Evolutionary conservation across 1,139 yeast genomes (phyloP).

Genomic region (Candida freyschussii): DNA sequence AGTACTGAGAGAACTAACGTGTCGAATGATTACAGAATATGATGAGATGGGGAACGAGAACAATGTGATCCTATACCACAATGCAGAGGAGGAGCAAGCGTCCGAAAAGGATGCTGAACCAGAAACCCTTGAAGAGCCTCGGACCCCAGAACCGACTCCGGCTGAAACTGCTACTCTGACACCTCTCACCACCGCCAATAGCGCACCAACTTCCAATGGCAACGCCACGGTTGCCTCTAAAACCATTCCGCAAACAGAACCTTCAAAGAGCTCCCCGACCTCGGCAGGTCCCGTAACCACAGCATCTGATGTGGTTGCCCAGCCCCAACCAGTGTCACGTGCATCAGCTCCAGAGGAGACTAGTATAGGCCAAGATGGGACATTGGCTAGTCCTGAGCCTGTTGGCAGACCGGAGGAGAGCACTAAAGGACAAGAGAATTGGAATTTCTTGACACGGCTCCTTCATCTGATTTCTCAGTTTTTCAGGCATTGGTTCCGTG

Average conservation of each 20-base stretch:
- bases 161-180: conserved; percentile 1
- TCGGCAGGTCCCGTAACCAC: too few species aligned
- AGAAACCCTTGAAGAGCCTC: conserved; percentile 12
- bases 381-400: neutral
- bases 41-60: conserved; percentile 24
- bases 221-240: conserved; percentile 6
- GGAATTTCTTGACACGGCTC: conserved; percentile 19
- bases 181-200: neutral
- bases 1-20: too few species aligned
- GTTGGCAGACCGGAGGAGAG: too few species aligned
- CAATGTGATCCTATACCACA: conserved; percentile 22
- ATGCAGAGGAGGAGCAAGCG: conserved; percentile 3
- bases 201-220: conserved; percentile 1
- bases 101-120: conserved; percentile 2
- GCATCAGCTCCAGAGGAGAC: neutral
- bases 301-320: too few species aligned
- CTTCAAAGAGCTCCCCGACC: conserved; percentile 4
- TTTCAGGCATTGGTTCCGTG: conserved; percentile 21
- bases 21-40: conserved; percentile 12
- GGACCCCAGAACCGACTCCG: conserved; percentile 22
- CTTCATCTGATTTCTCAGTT: conserved; percentile 20
- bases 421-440: conserved; percentile 12
- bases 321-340: neutral
- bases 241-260: conserved; percentile 5
- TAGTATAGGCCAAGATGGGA: neutral